Evolutionary conservation across 129 eudicot species (phyloP).

Genomic region (Silybum marianum): DNA sequence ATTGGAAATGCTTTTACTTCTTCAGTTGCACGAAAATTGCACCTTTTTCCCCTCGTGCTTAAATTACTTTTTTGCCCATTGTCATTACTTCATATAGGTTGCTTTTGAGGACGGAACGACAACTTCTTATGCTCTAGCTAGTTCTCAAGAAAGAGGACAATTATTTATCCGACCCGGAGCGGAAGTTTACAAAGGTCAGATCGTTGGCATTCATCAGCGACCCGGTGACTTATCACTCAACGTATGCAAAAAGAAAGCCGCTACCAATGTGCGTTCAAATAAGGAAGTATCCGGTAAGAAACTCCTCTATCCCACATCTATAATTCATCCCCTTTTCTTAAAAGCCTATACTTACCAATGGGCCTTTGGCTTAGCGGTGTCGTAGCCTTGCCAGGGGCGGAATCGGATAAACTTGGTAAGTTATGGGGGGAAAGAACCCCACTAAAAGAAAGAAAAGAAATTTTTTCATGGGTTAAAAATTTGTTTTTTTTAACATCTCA

Average conservation of each 20-base stretch:
- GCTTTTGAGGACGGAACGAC: constrained; percentile 89
- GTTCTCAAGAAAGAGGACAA: constrained; percentile 97
- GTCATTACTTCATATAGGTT: constrained; percentile 44
- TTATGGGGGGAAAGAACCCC: no score
- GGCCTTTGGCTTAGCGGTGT: no score
- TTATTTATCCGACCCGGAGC: constrained; percentile 75
- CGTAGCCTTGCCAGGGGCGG: no score
- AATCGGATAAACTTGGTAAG: no score
- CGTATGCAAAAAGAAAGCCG: constrained; percentile 96
- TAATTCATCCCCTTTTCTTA: no score
- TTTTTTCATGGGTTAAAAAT: no score
- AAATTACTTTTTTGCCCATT: constrained; percentile 5
- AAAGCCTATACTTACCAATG: no score
- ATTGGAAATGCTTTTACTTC: no score
- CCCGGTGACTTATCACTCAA: constrained; percentile 84
- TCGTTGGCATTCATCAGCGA: constrained; percentile 93
- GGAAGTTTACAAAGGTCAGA: constrained; percentile 86
- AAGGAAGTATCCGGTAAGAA: constrained; percentile 82
- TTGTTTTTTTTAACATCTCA: no score
- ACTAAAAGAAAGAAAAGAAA: no score
- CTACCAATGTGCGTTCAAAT: constrained; percentile 91
- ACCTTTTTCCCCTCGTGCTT: no score
- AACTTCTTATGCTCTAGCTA: constrained; percentile 77
- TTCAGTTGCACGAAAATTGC: no score
- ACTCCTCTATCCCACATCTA: not conserved